Evolutionary conservation across 2,329 filamentous ascomycete genomes (phyloP), one percentile per base, ranked within the genome.

Genomic region (Epichloe coenophiala): DNA sequence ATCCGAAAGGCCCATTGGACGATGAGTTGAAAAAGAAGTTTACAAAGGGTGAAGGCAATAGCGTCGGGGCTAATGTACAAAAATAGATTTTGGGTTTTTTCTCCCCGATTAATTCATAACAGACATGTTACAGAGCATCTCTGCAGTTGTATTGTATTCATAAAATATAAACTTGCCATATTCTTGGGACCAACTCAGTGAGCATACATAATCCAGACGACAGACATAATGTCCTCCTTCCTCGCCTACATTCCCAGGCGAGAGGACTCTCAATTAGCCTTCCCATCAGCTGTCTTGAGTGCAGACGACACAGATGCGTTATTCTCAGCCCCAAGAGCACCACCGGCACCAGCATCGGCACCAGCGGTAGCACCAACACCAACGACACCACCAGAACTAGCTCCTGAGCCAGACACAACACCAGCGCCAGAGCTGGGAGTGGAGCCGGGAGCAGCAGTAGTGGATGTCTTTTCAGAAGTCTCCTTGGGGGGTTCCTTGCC

Each of bases 1-100:
- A 89, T 74, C 85, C 85, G 12, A 75, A 74, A 58, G 78, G 79
- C 3, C 67, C 75, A 1, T 69, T 87, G 47, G 83, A 84, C 38
- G 76, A 84, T 48, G 69, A 72, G 13, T 66, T 81, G 1, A 69
- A 78, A 60, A 72, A 77, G 44, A 84, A 81, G 64, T 83, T 82
- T 48, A 68, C 69, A 50, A 84, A 84, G 70, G 57, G 54, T 1
- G 52, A 52, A 45, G 54, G 54, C 15, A 55, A 57, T 21, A 41
- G 45, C 2, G 49, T 53, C n/a, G 49, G 51, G 15, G 39, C 40
- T 12, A 21, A 9, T 2, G 36, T 39, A 13, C 50, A 48, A 39
- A 47, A 51, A 39, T 51, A 54, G 56, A 48, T 11, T 4, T 31
- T 31, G 27, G 27, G 0, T 1, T 4, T 31, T 23, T 31, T 9